Conservation (phyloP, 2,329 filamentous ascomycete genomes). For the Trichoderma sp. region DNA sequence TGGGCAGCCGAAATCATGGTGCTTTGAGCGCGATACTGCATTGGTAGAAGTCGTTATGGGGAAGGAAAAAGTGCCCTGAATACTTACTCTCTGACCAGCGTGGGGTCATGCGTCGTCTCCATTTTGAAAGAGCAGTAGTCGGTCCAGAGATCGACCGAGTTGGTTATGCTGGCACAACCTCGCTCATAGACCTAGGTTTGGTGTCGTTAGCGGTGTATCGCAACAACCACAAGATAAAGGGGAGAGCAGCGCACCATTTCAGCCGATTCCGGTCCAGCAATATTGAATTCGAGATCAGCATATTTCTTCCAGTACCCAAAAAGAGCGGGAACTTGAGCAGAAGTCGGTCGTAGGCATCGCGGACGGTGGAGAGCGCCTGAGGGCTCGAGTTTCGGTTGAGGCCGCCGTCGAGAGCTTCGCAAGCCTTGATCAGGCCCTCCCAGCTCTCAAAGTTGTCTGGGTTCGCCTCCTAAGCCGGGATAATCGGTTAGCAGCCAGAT, state of each 20-base stretch:
- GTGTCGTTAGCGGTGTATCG: background rate
- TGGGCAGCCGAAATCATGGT: constrained; percentile 43
- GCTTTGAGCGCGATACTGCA: constrained; percentile 45
- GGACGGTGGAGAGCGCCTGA: constrained; percentile 82
- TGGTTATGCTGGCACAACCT: constrained; percentile 87
- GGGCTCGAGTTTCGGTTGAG: constrained; percentile 96
- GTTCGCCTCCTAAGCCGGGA: constrained; percentile 57
- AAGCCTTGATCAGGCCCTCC: constrained; percentile 86
- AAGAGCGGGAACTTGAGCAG: constrained; percentile 92
- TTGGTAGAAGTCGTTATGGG: constrained; percentile 59
- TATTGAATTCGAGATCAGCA: constrained; percentile 95
- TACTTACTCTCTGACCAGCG: constrained; percentile 99
- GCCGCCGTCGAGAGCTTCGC: constrained; percentile 84
- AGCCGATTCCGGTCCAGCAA: constrained; percentile 92
- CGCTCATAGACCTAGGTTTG: constrained; percentile 82
- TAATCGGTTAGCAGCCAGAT: constrained; percentile 27
- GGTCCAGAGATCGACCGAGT: constrained; percentile 94
- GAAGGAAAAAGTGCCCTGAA: constrained; percentile 65
- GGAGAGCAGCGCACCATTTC: constrained; percentile 72
- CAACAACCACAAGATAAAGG: background rate
- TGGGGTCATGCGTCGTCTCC: constrained; percentile 91
- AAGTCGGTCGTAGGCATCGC: constrained; percentile 88
- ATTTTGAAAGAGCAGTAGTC: constrained; percentile 98
- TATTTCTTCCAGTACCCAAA: constrained; percentile 99
- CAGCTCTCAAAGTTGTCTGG: constrained; percentile 91